phyloP scores from a whole-genome alignment of 148 eudicot genomes.

The Camellia sinensis region DNA sequence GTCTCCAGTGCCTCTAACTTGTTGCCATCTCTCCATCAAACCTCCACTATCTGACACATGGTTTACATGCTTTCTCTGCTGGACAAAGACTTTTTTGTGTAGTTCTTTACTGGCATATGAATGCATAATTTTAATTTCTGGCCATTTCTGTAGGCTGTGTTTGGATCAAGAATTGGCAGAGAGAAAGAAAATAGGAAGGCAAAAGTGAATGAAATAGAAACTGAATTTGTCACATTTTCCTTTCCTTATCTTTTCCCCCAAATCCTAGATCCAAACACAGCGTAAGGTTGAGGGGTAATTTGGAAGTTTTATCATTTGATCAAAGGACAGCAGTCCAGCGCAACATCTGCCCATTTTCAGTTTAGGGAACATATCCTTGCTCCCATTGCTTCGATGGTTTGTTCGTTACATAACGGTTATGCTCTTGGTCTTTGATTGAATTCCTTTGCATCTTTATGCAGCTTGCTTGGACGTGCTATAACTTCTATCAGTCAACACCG shows the following conservation, averaged over 20 bases:
- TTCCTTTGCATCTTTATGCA: constrained; percentile 28
- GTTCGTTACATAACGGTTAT: background rate
- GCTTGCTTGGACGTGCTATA: constrained; percentile 99
- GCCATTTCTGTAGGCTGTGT: too few relatives aligned
- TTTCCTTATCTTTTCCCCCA: too few relatives aligned
- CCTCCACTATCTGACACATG: background rate
- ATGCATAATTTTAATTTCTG: background rate
- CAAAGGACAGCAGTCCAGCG: background rate
- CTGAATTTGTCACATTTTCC: too few relatives aligned
- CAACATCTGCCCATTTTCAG: background rate
- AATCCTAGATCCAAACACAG: too few relatives aligned
- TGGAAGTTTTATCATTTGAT: background rate
- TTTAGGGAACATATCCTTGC: background rate
- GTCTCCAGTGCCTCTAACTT: background rate
- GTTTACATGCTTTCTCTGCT: background rate
- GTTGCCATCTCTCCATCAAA: background rate
- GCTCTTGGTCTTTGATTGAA: background rate
- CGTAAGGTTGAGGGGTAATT: background rate
- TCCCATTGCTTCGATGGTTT: background rate
- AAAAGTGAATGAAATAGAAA: too few relatives aligned
- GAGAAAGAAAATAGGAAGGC: too few relatives aligned
- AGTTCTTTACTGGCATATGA: background rate
- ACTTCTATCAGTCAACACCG: constrained; percentile 95
- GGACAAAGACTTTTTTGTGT: background rate
- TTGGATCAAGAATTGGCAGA: too few relatives aligned